A percentile compares a stretch with the other conserved stretches of the same genome.
These are phyloP conservation scores for Hericium erinaceus DNA, from an alignment of 768 basidiomycete genomes.

Conservation along the genomic window DNA sequence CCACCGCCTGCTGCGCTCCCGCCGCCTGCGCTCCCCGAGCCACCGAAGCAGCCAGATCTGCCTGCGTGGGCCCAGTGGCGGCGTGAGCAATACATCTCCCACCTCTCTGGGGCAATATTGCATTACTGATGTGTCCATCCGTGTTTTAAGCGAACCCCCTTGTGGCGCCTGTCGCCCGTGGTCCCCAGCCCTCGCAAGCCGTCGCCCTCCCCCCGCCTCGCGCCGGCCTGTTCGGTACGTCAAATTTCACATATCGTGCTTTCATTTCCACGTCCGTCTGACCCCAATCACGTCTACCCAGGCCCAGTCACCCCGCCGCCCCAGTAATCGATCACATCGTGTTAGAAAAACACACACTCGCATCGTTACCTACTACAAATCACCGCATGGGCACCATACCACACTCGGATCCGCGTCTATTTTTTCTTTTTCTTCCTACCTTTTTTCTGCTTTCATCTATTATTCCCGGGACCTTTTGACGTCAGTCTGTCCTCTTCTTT, in stretches of 20 bases:
- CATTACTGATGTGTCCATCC: not conserved
- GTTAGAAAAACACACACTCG: too few relatives aligned
- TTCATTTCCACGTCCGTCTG: not conserved
- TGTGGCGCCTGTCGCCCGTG: constrained; percentile 38
- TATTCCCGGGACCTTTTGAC: not conserved
- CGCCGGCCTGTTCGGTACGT: constrained; percentile 59
- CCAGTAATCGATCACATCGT: constrained; percentile 10
- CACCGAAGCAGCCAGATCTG: constrained; percentile 34
- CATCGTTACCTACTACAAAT: not conserved
- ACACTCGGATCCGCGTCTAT: not conserved
- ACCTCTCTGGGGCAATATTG: not conserved
- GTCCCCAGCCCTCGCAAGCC: constrained; percentile 28
- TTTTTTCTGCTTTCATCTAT: not conserved
- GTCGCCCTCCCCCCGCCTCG: constrained; percentile 32
- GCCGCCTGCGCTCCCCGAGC: constrained; percentile 17
- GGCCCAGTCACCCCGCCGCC: constrained; percentile 23
- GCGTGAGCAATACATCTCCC: constrained; percentile 38
- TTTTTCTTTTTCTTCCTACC: not conserved
- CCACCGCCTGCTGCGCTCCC: constrained; percentile 32
- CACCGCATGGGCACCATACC: not conserved
- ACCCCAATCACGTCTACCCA: not conserved
- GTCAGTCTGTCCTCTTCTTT: not conserved
- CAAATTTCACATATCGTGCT: not conserved
- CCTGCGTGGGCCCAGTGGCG: constrained; percentile 86
- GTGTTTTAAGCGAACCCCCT: constrained; percentile 51